Evolutionary conservation across 139 green algal genomes (phyloP).

Genomic region (Yamagishiella unicocca): DNA sequence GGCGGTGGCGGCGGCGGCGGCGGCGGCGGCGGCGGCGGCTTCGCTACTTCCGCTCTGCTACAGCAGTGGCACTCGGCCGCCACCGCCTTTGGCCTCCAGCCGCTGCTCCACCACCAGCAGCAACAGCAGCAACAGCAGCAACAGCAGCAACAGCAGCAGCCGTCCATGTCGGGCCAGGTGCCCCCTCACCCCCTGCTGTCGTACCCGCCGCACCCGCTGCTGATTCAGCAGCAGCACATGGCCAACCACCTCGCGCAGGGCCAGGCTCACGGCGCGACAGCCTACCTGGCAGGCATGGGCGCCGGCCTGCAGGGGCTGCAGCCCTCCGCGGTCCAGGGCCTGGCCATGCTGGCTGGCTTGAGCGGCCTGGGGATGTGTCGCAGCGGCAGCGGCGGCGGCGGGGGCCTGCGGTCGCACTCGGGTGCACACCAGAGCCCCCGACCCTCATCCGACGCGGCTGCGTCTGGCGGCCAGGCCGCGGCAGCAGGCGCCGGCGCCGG

Average conservation of each 20-base stretch:
- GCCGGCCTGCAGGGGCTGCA: background rate
- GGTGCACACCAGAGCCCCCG: conserved; percentile 7
- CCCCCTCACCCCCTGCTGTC: background rate
- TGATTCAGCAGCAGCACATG: conserved; percentile 41
- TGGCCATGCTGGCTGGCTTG: background rate
- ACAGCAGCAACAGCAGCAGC: background rate
- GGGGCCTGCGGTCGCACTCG: background rate
- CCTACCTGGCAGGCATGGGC: conserved; percentile 5
- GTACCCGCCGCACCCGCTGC: conserved; percentile 21
- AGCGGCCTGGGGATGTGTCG: conserved; percentile 6
- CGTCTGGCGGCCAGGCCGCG: background rate
- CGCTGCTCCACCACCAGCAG: background rate
- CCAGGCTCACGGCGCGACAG: background rate
- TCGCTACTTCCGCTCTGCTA: background rate
- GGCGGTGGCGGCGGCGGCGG: background rate
- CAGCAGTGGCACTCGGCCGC: conserved; percentile 15
- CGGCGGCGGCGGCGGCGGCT: background rate
- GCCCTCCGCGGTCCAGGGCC: background rate
- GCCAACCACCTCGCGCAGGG: conserved; percentile 6
- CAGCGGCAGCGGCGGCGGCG: background rate
- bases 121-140: conserved; percentile 1
- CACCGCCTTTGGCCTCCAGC: conserved; percentile 10
- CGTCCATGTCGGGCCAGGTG: background rate
- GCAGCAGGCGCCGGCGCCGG: background rate
- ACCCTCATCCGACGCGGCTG: background rate